phyloP scores from a whole-genome alignment of 371 early-diverging fungal genomes.

The Mortierella sp. region DNA sequence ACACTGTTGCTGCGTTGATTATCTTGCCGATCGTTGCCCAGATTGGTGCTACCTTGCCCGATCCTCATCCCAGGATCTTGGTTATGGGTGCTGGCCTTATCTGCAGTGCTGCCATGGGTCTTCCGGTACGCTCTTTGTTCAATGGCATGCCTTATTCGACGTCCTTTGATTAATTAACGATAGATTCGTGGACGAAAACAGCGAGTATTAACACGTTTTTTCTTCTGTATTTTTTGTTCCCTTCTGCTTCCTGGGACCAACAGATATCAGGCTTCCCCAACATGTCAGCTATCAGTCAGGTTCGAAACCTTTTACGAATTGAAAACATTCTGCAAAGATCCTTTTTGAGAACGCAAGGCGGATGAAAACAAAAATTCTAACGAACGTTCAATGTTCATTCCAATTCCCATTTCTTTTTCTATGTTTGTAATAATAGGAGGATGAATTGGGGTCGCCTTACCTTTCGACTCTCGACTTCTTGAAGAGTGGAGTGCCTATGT shows the following conservation, averaged over 20 bases:
- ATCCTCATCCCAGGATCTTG: constrained; percentile 90
- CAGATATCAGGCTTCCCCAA: too few species aligned
- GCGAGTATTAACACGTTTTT: not conserved
- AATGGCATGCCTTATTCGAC: constrained; percentile 46
- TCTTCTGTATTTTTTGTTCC: not conserved
- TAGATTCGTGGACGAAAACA: not conserved
- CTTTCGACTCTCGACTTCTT: constrained; percentile 86
- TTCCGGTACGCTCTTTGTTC: constrained; percentile 66
- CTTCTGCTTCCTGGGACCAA: not conserved
- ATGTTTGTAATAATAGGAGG: constrained; percentile 67
- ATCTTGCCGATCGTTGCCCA: constrained; percentile 86
- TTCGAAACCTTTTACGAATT: too few species aligned
- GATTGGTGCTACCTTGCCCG: constrained; percentile 79
- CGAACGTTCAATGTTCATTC: too few species aligned
- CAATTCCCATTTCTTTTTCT: constrained; percentile 33
- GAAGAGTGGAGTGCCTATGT: not conserved
- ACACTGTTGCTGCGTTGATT: constrained; percentile 94
- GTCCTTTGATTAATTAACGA: not conserved
- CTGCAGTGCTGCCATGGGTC: constrained; percentile 93
- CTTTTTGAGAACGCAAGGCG: too few species aligned
- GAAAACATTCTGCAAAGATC: too few species aligned
- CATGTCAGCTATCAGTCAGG: too few species aligned
- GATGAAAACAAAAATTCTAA: not conserved
- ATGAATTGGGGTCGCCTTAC: constrained; percentile 91
- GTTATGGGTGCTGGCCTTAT: constrained; percentile 92